Percentiles rank a stretch among this genome's conserved stretches.
These are phyloP conservation scores for Suhomyces prunicola DNA, from an alignment of 805 yeast genomes.

Conservation along the genomic window DNA sequence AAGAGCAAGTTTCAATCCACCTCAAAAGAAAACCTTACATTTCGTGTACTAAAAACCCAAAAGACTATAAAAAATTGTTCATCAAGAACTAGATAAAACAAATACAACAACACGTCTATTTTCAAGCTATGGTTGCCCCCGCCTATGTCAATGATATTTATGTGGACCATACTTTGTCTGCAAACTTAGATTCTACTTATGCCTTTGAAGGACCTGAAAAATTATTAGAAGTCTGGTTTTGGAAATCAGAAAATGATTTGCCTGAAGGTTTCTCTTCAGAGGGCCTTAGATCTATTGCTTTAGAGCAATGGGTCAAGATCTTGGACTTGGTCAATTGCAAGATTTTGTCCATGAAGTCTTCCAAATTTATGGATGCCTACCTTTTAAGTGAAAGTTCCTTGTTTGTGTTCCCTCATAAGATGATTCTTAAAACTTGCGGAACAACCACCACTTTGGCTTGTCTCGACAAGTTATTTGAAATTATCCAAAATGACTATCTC, in stretches of 20 bases:
- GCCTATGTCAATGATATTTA: conserved; percentile 44
- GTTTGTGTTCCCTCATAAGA: conserved; percentile 82
- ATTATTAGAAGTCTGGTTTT: conserved; percentile 85
- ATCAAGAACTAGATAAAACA: not conserved
- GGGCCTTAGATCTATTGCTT: conserved; percentile 64
- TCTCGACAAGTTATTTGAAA: conserved; percentile 57
- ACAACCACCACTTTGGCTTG: conserved; percentile 89
- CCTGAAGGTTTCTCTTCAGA: conserved; percentile 34
- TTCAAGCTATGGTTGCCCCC: conserved; percentile 39
- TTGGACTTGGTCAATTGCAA: conserved; percentile 86
- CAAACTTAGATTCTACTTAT: conserved; percentile 77
- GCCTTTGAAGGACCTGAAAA: conserved; percentile 99
- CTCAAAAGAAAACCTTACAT: conserved; percentile 12
- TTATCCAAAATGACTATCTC: conserved; percentile 26
- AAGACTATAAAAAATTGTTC: not conserved
- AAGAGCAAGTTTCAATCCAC: conserved; percentile 45
- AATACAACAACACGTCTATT: not conserved
- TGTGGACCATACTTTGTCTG: conserved; percentile 78
- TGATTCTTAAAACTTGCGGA: conserved; percentile 92
- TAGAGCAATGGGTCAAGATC: conserved; percentile 65
- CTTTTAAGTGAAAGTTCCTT: conserved; percentile 85
- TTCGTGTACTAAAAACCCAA: not conserved
- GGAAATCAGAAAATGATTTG: conserved; percentile 43
- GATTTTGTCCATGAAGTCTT: conserved; percentile 73
- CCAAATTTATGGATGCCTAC: conserved; percentile 71